A percentile compares a stretch with the other conserved stretches of the same genome.
Evolutionary conservation across 148 eudicot genomes (phyloP).

Genomic region (Euryodendron excelsum): DNA sequence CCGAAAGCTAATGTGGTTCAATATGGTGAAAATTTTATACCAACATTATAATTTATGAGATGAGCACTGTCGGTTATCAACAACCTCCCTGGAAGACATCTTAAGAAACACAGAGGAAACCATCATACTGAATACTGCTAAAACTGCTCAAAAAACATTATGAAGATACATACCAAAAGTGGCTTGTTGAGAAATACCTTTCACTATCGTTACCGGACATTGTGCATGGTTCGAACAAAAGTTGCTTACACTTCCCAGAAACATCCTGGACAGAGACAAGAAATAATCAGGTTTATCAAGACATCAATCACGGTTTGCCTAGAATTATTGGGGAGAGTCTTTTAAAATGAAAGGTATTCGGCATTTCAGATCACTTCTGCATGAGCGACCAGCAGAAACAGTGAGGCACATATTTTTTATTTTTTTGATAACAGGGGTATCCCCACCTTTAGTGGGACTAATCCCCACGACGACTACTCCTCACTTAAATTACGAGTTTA

Average conservation of each 20-base stretch:
- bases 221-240: slow-evolving; percentile 71
- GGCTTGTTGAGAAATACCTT: slow-evolving; percentile 31
- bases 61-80: background rate
- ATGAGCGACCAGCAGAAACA: no score
- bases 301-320: background rate
- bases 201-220: slow-evolving; percentile 73
- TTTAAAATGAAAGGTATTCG: no score
- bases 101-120: background rate
- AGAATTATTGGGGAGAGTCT: background rate
- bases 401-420: no score
- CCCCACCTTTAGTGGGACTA: no score
- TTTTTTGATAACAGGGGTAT: no score
- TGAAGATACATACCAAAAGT: slow-evolving; percentile 32
- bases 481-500: no score
- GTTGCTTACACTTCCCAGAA: slow-evolving; percentile 88
- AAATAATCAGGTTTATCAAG: background rate
- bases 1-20: background rate
- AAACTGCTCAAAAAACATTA: background rate
- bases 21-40: background rate
- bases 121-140: background rate
- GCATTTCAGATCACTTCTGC: no score
- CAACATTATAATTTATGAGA: background rate
- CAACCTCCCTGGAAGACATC: background rate
- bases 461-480: no score
- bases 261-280: slow-evolving; percentile 45